phyloP scores from a whole-genome alignment of 2,329 filamentous ascomycete species.

The Cytospora schulzeri region DNA sequence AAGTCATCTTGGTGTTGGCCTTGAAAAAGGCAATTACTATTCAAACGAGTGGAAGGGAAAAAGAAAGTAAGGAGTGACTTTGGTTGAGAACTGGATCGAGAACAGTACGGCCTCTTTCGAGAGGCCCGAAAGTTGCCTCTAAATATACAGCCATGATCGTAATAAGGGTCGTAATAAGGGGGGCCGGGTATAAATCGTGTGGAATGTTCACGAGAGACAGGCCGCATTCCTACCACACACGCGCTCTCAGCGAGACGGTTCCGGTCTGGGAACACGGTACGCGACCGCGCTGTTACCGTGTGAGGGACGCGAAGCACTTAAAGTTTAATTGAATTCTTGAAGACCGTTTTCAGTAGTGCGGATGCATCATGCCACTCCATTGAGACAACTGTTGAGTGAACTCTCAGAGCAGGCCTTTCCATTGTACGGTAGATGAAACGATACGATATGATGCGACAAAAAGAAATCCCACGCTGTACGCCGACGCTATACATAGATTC shows the following conservation, averaged over 20 bases:
- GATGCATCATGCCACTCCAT: not conserved
- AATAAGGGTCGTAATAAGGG: not conserved
- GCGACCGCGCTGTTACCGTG: not conserved
- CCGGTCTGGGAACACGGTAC: not conserved
- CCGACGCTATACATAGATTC: not conserved
- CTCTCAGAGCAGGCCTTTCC: not conserved
- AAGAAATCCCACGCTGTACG: not conserved
- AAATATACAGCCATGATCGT: not conserved
- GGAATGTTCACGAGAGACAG: constrained; percentile 4
- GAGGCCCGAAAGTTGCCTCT: not conserved
- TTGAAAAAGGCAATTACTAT: not conserved
- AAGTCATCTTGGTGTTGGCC: constrained; percentile 29
- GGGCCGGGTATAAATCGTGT: not conserved
- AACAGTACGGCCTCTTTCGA: not conserved
- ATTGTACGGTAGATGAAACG: no score
- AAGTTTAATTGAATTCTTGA: not conserved
- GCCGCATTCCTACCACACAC: not conserved
- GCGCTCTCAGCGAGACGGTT: constrained; percentile 5
- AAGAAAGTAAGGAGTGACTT: constrained; percentile 17
- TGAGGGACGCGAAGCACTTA: not conserved
- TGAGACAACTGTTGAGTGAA: not conserved
- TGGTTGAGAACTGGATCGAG: constrained; percentile 4
- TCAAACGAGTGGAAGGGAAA: constrained; percentile 10
- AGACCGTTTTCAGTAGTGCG: not conserved
- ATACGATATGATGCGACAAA: not conserved